Percentiles rank a stretch among this genome's conserved stretches.
Conservation (phyloP, 192 early-diverging fungal species). For the Backusella westeae region DNA sequence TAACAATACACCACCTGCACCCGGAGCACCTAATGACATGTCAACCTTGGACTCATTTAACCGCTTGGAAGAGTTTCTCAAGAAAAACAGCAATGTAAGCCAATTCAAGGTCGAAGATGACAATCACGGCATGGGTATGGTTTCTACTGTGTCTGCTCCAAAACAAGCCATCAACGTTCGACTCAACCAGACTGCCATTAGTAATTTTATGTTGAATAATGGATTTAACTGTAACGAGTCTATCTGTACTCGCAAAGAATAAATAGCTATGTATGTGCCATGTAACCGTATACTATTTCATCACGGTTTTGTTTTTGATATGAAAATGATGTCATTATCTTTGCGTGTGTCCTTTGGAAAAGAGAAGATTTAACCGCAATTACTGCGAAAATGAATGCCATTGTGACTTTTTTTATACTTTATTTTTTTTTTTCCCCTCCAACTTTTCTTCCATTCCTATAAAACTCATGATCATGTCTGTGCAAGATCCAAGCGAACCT, state of each 20-base stretch:
- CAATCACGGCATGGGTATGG: slow-evolving; percentile 21
- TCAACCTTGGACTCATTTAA: background rate
- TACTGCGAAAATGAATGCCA: background rate
- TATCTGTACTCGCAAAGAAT: slow-evolving; percentile 9
- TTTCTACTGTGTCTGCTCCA: background rate
- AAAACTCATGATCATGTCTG: background rate
- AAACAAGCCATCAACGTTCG: background rate
- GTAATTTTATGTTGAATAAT: slow-evolving; percentile 6
- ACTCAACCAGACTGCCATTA: background rate
- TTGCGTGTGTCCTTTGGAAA: no score
- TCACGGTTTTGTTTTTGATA: background rate
- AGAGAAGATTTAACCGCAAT: background rate
- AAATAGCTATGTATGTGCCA: background rate
- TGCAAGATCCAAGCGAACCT: background rate
- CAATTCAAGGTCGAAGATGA: slow-evolving; percentile 19
- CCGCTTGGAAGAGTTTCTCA: slow-evolving; percentile 7
- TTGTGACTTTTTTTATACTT: background rate
- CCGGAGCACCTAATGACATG: background rate
- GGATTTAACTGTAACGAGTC: slow-evolving; percentile 10
- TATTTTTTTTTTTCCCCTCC: background rate
- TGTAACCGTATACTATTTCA: no score
- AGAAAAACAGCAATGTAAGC: background rate
- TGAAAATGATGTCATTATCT: background rate
- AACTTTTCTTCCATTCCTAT: background rate
- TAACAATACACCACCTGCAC: background rate